Base-by-base conservation (phyloP, 2,329 filamentous ascomycete genomes). In the Alternaria alternata region DNA sequence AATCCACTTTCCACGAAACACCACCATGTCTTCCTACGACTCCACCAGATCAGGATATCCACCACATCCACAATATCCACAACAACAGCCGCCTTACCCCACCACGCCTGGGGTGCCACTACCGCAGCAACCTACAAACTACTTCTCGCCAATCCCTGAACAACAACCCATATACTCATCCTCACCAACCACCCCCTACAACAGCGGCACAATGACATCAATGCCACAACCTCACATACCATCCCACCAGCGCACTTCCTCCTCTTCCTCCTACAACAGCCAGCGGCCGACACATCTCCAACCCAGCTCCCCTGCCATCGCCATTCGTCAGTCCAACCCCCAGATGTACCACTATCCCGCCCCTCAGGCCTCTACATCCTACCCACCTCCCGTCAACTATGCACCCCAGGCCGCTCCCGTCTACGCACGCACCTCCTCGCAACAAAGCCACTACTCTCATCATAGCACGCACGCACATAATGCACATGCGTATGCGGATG, bases 1-100 rank as follows among this genome's bases (percentile, higher is more conserved):
- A n/a, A 24, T 28, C 47, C 16, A 32, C 4, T 7, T 9, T 28
- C 9, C 9, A 16, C 8, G 14, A 41, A 41, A 38, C 54, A 56
- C 28, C 54, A 63, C 38, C 9, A 67, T 71, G 69, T 70, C 69
- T 24, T 70, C 69, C 28, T 70, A 68, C 62, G 65, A 59, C 58
- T 68, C 67, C 18, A 63, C 56, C 57, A 62, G 59, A 43, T 68
- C 61, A 4, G 63, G 59, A 24, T 63, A 66, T 39, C 28, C 51
- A 34, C 59, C 55, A 51, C 53, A 55, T 32, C 42, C 54, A 22
- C 61, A 53, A 36, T 46, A 52, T 46, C 9, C 51, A 62, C 42
- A 28, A 9, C 65, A 59, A 54, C 43, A 55, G 42, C 62, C 65
- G 36, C 65, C 66, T 6, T 69, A 69, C 41, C 66, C 66, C 32